Evolutionary conservation across 495 filamentous ascomycete genomes (phyloP).

Genomic region (Talaromyces adpressus): DNA sequence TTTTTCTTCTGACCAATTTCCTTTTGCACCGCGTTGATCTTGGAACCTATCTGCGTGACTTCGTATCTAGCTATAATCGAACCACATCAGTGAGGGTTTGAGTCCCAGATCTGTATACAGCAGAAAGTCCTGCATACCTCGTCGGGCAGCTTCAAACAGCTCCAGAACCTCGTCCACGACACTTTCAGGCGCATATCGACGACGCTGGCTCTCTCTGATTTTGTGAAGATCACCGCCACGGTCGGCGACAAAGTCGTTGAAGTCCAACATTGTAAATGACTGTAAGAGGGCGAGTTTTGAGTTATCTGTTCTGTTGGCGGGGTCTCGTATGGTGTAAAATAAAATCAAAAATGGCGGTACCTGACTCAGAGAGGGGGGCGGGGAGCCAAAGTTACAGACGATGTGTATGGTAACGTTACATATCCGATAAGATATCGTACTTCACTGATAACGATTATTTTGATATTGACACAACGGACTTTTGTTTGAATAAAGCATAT

Average conservation of each 20-base stretch:
- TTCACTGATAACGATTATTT: neutral
- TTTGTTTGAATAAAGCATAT: neutral
- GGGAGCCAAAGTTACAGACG: neutral
- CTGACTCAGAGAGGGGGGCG: neutral
- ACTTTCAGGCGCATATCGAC: conserved; percentile 70
- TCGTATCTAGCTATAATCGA: conserved; percentile 62
- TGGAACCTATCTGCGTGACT: conserved; percentile 67
- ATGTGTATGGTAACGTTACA: neutral
- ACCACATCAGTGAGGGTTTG: neutral
- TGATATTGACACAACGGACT: neutral
- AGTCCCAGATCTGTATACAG: neutral
- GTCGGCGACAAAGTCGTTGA: conserved; percentile 75
- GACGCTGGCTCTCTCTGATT: conserved; percentile 83
- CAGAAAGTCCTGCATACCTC: conserved; percentile 40
- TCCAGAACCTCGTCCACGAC: conserved; percentile 85
- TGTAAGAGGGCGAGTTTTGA: neutral
- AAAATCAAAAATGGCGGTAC: neutral
- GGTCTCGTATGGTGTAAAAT: conserved; percentile 3
- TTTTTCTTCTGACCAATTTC: conserved; percentile 91
- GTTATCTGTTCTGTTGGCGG: neutral
- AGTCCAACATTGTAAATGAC: conserved; percentile 58
- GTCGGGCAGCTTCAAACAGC: conserved; percentile 80
- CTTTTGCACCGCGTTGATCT: conserved; percentile 84
- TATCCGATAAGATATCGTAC: neutral
- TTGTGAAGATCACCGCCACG: conserved; percentile 81